Evolutionary conservation across 169 alveolate species (phyloP).

Genomic region (Cytauxzoon felis): DNA sequence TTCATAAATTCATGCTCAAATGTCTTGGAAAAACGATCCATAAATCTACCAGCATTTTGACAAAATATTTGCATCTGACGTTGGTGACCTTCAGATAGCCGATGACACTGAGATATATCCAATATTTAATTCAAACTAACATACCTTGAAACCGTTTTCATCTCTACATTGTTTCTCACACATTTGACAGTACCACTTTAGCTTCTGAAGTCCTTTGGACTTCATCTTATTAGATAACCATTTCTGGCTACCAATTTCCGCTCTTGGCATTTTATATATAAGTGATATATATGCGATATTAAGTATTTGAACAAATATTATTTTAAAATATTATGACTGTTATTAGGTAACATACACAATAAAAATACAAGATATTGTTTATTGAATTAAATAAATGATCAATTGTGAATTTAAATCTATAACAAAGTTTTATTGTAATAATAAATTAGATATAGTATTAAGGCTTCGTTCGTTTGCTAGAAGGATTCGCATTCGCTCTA

Average conservation of each 20-base stretch:
- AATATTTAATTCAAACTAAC: neutral
- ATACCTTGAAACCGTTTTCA: constrained; percentile 90
- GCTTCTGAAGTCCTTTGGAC: constrained; percentile 90
- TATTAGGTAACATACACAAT: too few species aligned
- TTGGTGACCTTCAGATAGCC: constrained; percentile 89
- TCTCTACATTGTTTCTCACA: constrained; percentile 94
- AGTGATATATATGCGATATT: neutral
- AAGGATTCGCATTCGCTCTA: constrained; percentile 38
- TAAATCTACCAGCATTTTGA: constrained; percentile 83
- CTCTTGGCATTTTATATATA: constrained; percentile 75
- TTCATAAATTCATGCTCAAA: constrained; percentile 87
- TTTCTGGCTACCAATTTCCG: constrained; percentile 90
- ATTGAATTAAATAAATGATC: too few species aligned
- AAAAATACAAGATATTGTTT: too few species aligned
- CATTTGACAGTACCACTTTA: constrained; percentile 93
- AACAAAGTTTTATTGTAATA: constrained; percentile 21
- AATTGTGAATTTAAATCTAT: too few species aligned
- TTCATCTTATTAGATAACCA: constrained; percentile 92
- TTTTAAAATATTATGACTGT: too few species aligned
- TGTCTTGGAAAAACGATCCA: constrained; percentile 88
- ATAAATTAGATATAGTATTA: constrained; percentile 16
- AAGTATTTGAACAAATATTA: neutral
- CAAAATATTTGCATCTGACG: constrained; percentile 89
- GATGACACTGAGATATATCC: constrained; percentile 76
- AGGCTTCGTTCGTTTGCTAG: constrained; percentile 40